Evolutionary conservation across 345 rosid species (phyloP).

Genomic region (Microthlaspi erraticum): DNA sequence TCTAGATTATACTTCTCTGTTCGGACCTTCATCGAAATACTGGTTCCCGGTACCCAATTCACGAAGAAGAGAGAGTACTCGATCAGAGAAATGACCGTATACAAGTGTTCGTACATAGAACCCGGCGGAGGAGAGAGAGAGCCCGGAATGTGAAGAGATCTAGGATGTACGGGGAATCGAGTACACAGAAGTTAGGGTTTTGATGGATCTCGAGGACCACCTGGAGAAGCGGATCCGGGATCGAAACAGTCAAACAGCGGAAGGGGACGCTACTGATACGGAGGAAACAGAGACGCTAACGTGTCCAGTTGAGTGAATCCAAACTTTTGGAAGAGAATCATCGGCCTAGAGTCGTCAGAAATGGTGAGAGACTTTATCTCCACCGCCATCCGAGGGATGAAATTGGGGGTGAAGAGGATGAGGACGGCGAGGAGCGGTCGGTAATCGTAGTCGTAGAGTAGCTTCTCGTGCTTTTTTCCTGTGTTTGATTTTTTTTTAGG

Average conservation of each 20-base stretch:
- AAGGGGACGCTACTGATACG: conserved; percentile 62
- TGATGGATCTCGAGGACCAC: conserved; percentile 81
- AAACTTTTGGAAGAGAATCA: conserved; percentile 94
- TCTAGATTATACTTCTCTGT: conserved; percentile 82
- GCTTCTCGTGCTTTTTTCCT: conserved; percentile 23
- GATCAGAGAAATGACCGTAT: conserved; percentile 66
- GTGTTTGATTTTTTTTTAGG: neutral
- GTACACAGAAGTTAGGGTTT: conserved; percentile 80
- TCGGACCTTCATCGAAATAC: conserved; percentile 73
- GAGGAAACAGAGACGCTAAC: conserved; percentile 66
- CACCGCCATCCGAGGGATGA: conserved; percentile 50
- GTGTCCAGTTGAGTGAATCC: conserved; percentile 86
- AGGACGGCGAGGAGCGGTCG: conserved; percentile 36
- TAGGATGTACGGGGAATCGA: conserved; percentile 63
- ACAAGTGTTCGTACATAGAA: conserved; percentile 60
- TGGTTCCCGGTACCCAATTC: conserved; percentile 77
- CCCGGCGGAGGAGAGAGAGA: conserved; percentile 73
- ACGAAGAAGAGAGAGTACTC: conserved; percentile 88
- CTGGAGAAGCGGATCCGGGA: conserved; percentile 68
- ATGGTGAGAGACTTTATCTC: conserved; percentile 74
- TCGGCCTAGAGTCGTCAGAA: conserved; percentile 68
- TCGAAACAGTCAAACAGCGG: conserved; percentile 41
- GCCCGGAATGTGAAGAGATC: conserved; percentile 73
- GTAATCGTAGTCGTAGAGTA: conserved; percentile 30
- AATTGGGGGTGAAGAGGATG: conserved; percentile 40